Evolutionary conservation across 2,329 filamentous ascomycete species (phyloP).

Genomic region (Thielaviopsis populi): DNA sequence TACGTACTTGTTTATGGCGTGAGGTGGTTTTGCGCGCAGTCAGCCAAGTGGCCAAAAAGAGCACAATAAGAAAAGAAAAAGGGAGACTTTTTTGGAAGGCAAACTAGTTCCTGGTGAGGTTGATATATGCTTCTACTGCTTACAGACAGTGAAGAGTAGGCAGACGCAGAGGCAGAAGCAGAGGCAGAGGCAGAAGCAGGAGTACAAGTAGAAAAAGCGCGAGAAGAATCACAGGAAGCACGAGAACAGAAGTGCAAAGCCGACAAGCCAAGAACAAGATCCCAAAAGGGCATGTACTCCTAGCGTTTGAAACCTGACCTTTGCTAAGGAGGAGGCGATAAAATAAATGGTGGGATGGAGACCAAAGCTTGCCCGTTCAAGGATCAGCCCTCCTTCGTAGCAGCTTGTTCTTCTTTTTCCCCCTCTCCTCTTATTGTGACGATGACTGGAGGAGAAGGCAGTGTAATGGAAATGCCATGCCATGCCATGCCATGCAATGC

Average conservation of each 20-base stretch:
- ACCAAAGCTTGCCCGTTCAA: constrained; percentile 1
- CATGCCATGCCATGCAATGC: neutral
- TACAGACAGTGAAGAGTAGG: neutral
- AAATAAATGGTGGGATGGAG: constrained; percentile 3
- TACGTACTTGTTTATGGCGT: neutral
- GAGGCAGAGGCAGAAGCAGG: no score
- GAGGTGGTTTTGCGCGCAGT: neutral
- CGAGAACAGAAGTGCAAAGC: neutral
- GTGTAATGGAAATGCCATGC: neutral
- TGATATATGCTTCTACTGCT: neutral
- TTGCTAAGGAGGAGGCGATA: constrained; percentile 4
- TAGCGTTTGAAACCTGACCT: constrained; percentile 3
- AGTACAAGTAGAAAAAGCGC: neutral
- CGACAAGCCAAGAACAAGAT: neutral
- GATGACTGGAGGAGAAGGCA: neutral
- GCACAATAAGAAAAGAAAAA: neutral
- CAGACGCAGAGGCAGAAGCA: no score
- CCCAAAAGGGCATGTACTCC: constrained; percentile 2
- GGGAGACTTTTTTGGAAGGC: no score
- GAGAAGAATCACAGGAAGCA: neutral
- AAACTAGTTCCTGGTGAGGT: neutral
- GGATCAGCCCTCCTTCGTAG: neutral
- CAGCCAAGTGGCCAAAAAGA: neutral
- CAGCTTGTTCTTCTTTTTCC: neutral
- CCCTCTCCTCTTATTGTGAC: neutral